These are phyloP conservation scores for Quillaja saponaria DNA, from an alignment of 306 rosid species.

Conservation along the genomic window DNA sequence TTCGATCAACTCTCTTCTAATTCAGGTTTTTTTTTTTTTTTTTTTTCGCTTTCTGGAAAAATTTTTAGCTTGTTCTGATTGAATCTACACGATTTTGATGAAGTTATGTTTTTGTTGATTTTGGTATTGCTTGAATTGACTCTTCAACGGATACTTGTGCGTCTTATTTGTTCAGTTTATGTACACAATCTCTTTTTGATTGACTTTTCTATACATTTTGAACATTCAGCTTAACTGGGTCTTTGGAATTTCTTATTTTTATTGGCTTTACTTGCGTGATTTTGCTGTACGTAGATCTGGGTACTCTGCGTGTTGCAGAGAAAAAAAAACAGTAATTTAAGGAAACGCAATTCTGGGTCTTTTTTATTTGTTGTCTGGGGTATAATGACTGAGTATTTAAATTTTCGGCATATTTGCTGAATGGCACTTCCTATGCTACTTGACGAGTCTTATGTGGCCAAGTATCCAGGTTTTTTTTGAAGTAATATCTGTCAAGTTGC, in stretches of 20 bases:
- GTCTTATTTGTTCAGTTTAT: not conserved
- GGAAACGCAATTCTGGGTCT: not conserved
- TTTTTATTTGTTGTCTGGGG: not conserved
- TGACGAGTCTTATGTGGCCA: not conserved
- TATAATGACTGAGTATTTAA: not conserved
- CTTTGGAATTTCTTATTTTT: not conserved
- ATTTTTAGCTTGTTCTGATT: constrained; percentile 12
- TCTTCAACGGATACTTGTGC: not conserved
- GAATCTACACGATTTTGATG: constrained; percentile 8
- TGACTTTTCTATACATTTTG: not conserved
- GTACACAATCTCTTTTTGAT: not conserved
- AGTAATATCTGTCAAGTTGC: not conserved
- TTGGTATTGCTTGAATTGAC: constrained; percentile 3
- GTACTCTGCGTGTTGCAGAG: constrained; percentile 2
- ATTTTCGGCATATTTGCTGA: not conserved
- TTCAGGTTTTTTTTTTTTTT: constrained; percentile 22
- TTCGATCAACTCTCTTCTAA: constrained; percentile 26
- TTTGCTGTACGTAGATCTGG: constrained; percentile 33
- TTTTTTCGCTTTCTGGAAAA: not conserved
- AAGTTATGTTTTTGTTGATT: not conserved
- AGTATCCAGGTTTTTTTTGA: not conserved
- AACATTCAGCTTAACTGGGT: constrained; percentile 3
- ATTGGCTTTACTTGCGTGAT: constrained; percentile 18
- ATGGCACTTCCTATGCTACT: not conserved
- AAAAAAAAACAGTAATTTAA: not conserved